These are phyloP conservation scores for Phytophthora lateralis DNA, from an alignment of 352 stramenopile genomes.

Conservation along the genomic window DNA sequence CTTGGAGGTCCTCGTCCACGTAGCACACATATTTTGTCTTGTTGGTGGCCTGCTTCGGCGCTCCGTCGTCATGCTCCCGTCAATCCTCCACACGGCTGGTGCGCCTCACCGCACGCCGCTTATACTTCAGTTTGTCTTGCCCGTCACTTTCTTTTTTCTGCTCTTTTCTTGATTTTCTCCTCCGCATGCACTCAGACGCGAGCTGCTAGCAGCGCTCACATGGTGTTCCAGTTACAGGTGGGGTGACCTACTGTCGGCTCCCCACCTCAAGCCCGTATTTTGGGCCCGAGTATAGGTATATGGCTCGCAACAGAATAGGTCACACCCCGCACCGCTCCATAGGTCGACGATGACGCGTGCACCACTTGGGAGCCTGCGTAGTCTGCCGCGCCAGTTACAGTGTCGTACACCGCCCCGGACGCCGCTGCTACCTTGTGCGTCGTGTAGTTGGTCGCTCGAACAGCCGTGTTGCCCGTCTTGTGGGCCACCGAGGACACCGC, in stretches of 20 bases:
- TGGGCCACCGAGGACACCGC: constrained; percentile 43
- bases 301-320: constrained; percentile 65
- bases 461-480: constrained; percentile 49
- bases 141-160: constrained; percentile 39
- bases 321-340: constrained; percentile 52
- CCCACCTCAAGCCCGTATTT: constrained; percentile 67
- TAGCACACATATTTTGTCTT: constrained; percentile 36
- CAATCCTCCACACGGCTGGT: constrained; percentile 28
- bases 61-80: constrained; percentile 31
- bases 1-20: constrained; percentile 40
- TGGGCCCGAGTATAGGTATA: constrained; percentile 67
- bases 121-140: constrained; percentile 33
- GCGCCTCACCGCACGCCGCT: constrained; percentile 25
- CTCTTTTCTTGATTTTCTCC: constrained; percentile 29
- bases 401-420: constrained; percentile 39
- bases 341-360: constrained; percentile 73
- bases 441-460: constrained; percentile 66
- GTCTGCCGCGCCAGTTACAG: constrained; percentile 50
- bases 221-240: constrained; percentile 47
- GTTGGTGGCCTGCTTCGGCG: constrained; percentile 19
- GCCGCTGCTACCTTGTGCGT: constrained; percentile 41
- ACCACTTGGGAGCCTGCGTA: constrained; percentile 66
- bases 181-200: constrained; percentile 27
- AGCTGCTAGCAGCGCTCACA: constrained; percentile 23
- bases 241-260: constrained; percentile 42